A percentile compares a stretch with the other conserved stretches of the same genome.
Conservation (phyloP, 768 basidiomycete species). For the Calocybe gangraenosa region DNA sequence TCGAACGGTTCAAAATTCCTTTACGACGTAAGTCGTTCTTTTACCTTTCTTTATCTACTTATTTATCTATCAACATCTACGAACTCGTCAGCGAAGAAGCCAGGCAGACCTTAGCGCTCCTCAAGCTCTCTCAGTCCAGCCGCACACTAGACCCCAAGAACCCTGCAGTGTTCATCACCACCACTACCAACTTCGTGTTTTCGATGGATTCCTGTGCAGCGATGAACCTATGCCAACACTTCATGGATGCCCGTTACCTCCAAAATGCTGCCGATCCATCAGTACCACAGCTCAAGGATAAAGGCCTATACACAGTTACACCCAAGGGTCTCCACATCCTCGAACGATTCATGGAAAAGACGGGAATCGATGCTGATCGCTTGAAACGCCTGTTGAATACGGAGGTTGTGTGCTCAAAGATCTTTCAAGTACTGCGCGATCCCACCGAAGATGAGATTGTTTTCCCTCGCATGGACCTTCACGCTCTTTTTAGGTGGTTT, state of each 20-base stretch:
- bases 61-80: not conserved
- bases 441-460: slow-evolving; percentile 74
- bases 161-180: slow-evolving; percentile 8
- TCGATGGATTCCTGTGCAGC: slow-evolving; percentile 10
- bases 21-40: slow-evolving; percentile 11
- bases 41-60: too few species aligned
- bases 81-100: slow-evolving; percentile 11
- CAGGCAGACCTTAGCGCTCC: slow-evolving; percentile 6
- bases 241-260: slow-evolving; percentile 68
- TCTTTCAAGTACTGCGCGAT: slow-evolving; percentile 74
- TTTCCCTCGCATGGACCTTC: slow-evolving; percentile 62
- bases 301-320: slow-evolving; percentile 60
- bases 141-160: slow-evolving; percentile 10
- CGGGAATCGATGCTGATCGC: slow-evolving; percentile 26
- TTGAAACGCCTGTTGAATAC: slow-evolving; percentile 61
- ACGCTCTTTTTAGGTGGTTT: slow-evolving; percentile 71
- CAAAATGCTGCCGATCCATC: slow-evolving; percentile 60
- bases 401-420: slow-evolving; percentile 75
- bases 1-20: slow-evolving; percentile 9
- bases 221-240: slow-evolving; percentile 33
- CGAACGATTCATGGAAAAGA: slow-evolving; percentile 70
- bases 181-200: slow-evolving; percentile 15
- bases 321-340: slow-evolving; percentile 71
- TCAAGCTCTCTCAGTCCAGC: slow-evolving; percentile 16
- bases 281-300: slow-evolving; percentile 57